These are phyloP conservation scores for Fraxinus cuspidata DNA, from an alignment of 257 asterid genomes.

Conservation along the genomic window DNA sequence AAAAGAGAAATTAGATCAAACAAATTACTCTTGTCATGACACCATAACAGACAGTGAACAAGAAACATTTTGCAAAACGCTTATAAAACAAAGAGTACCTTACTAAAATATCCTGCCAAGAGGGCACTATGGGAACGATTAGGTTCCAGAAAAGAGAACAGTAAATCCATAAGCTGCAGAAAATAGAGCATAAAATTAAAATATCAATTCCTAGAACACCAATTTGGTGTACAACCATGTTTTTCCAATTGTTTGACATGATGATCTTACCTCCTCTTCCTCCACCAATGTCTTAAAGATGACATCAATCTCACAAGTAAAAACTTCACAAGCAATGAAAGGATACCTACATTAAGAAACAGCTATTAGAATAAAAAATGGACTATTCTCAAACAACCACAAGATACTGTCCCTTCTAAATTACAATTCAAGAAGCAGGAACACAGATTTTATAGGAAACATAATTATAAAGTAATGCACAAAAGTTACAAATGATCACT, in stretches of 20 bases:
- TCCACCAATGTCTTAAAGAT: conserved; percentile 95
- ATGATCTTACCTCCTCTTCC: conserved; percentile 78
- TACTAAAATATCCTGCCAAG: conserved; percentile 96
- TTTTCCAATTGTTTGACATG: conserved; percentile 20
- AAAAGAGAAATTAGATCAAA: conserved; percentile 34
- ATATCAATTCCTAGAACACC: conserved; percentile 19
- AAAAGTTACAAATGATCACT: neutral
- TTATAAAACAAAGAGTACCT: conserved; percentile 46
- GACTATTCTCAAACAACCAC: conserved; percentile 13
- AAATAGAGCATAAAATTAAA: conserved; percentile 24
- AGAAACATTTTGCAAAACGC: neutral
- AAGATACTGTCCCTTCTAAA: neutral
- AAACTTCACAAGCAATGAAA: conserved; percentile 91
- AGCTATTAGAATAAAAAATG: conserved; percentile 21
- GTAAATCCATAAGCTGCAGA: conserved; percentile 88
- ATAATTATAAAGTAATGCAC: neutral
- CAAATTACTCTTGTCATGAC: conserved; percentile 20
- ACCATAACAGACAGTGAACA: conserved; percentile 18
- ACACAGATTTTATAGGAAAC: neutral
- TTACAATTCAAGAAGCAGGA: neutral
- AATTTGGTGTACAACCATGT: conserved; percentile 16
- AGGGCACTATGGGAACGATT: conserved; percentile 80
- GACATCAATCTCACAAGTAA: conserved; percentile 96
- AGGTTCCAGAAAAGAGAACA: conserved; percentile 94
- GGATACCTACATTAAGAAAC: conserved; percentile 69